Base-by-base conservation (phyloP, 192 early-diverging fungal genomes). In the Coemansia sp. region DNA sequence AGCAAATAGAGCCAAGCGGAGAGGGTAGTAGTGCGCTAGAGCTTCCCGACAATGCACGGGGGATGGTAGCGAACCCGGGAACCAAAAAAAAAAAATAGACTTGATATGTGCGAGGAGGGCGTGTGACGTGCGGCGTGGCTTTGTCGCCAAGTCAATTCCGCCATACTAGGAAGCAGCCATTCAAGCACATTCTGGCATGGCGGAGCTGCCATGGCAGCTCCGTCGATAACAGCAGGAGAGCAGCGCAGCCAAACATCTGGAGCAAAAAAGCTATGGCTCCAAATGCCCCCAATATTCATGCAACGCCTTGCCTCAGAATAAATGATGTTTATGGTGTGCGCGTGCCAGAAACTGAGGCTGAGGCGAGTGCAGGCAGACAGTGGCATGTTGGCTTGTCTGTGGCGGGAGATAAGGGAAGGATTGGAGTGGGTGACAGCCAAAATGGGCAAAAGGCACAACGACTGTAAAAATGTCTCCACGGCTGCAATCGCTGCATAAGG, bases 81-180 rank as follows among this genome's bases (percentile, higher is more conserved):
- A 34, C 20, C 6, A 58, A n/a, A 37, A 10, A 33, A 48, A 48
- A 55, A 59, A 20, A 55, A 48, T 37, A 52, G 41, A 47, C n/a
- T n/a, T n/a, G 50, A 37, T 31, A 61, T 36, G 53, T n/a, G 34
- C 36, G 59, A 26, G 12, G 28, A 42, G n/a, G 39, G 69, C 69
- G 37, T 70, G 69, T 70, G 69, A 64, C 57, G 36, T 26, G 43
- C 53, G 64, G 69, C 69, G 62, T 70, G 73, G 73, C 73, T 75
- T 75, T 59, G 61, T 55, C 35, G 62, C 67, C 66, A 56, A 64
- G 35, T 10, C 36, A 53, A 64, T 37, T 34, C 47, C 47, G 34
- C 62, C 48, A 58, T 37, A 36, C 56, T 37, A 58, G 33, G 56
- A 58, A 36, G n/a, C 34, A 37, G 18, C 33, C 56, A 25, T 13